phyloP scores from a whole-genome alignment of 495 filamentous ascomycete species.

The Aspergillus sclerotioniger region DNA sequence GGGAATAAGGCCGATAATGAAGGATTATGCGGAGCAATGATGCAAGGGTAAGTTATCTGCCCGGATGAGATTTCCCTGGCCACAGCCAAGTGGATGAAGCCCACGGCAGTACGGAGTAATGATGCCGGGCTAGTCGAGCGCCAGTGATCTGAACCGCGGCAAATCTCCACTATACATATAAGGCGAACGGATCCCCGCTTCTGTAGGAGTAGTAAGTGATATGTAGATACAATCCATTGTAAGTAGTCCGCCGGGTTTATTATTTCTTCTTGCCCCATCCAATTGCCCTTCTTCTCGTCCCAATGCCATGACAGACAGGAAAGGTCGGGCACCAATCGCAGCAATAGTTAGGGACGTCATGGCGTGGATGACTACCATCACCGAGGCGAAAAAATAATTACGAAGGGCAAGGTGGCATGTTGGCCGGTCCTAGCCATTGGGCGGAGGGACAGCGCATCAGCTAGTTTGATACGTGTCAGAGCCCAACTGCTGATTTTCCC shows the following conservation, averaged over 20 bases:
- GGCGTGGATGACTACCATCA: not conserved
- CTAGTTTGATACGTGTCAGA: conserved; percentile 28
- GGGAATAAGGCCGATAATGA: conserved; percentile 9
- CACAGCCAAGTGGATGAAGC: conserved; percentile 4
- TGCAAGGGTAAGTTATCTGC: conserved; percentile 14
- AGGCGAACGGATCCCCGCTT: not conserved
- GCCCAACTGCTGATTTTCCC: conserved; percentile 22
- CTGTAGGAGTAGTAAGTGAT: too few species aligned
- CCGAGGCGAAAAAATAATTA: not conserved
- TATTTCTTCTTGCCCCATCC: conserved; percentile 6
- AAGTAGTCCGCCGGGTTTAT: not conserved
- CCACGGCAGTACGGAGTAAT: not conserved
- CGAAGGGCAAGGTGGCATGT: conserved; percentile 16
- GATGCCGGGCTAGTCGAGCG: conserved; percentile 5
- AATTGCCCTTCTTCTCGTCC: not conserved
- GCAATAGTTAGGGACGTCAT: not conserved
- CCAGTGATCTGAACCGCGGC: conserved; percentile 5
- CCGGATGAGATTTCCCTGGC: conserved; percentile 3
- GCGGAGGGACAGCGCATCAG: conserved; percentile 26
- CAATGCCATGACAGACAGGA: not conserved
- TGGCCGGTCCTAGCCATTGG: conserved; percentile 17
- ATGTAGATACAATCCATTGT: not conserved
- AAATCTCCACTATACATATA: conserved; percentile 8
- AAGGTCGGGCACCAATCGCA: conserved; percentile 12
- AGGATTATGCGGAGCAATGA: conserved; percentile 7